Conservation (phyloP, 2,329 filamentous ascomycete species). For the Reticulascus tulasneorum region DNA sequence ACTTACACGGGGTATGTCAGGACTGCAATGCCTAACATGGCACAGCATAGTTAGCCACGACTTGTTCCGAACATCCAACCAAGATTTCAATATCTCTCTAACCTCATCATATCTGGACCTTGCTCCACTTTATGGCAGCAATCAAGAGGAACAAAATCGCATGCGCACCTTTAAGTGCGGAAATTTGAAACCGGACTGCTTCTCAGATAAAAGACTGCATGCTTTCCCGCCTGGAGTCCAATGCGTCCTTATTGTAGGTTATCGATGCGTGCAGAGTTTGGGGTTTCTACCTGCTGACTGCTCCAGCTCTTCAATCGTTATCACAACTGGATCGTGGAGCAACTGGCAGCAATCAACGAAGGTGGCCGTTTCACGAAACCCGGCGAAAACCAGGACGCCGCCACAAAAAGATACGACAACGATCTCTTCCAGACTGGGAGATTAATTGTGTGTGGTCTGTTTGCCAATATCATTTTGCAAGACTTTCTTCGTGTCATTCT, state of each 20-base stretch:
- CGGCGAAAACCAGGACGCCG: slow-evolving; percentile 40
- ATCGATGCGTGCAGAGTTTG: too few species aligned
- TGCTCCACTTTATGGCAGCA: slow-evolving; percentile 67
- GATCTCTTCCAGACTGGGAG: slow-evolving; percentile 77
- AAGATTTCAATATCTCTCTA: slow-evolving; percentile 56
- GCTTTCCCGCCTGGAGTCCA: slow-evolving; percentile 70
- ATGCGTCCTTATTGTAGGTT: slow-evolving; percentile 65
- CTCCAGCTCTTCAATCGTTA: slow-evolving; percentile 84
- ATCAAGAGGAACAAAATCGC: slow-evolving; percentile 59
- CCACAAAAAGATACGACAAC: slow-evolving; percentile 68
- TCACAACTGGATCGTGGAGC: slow-evolving; percentile 80
- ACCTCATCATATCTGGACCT: slow-evolving; percentile 71
- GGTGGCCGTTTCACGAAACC: slow-evolving; percentile 72
- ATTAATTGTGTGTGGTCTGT: slow-evolving; percentile 69
- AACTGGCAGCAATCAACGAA: slow-evolving; percentile 84
- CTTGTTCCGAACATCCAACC: slow-evolving; percentile 68
- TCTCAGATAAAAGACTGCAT: slow-evolving; percentile 65
- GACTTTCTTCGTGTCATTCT: slow-evolving; percentile 79
- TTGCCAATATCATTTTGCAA: slow-evolving; percentile 73
- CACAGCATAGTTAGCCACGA: too few species aligned
- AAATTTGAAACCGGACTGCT: slow-evolving; percentile 68
- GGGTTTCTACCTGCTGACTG: too few species aligned
- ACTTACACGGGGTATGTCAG: too few species aligned
- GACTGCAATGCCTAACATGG: too few species aligned
- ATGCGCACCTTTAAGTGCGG: slow-evolving; percentile 69